Percentiles rank a stretch among this genome's conserved stretches.
These are phyloP conservation scores for Aegilops sharonensis DNA, from an alignment of 176 grass and related monocot genomes.

Conservation along the genomic window DNA sequence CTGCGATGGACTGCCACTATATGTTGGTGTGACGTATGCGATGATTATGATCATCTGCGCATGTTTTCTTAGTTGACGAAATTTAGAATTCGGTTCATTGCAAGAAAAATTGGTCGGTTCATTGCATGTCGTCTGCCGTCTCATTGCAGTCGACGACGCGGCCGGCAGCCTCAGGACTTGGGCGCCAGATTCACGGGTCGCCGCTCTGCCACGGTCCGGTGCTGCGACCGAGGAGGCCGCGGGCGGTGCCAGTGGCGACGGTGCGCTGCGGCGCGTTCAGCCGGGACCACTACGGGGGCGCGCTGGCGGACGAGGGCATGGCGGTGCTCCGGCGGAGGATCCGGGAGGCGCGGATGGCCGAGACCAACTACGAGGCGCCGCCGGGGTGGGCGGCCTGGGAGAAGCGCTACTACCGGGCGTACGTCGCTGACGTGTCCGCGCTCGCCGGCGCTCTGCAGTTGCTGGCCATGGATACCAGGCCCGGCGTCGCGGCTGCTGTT, in stretches of 20 bases:
- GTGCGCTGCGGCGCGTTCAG: background rate
- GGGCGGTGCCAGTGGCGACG: background rate
- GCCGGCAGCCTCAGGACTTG: background rate
- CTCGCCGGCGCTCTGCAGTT: conserved; percentile 55
- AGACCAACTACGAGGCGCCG: conserved; percentile 61
- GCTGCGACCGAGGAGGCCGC: background rate
- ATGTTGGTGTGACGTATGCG: no score
- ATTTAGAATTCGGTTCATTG: no score
- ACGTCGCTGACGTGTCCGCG: conserved; percentile 49
- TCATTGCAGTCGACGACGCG: background rate
- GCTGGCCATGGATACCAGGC: conserved; percentile 50
- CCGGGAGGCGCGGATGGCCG: conserved; percentile 53
- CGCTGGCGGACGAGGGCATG: conserved; percentile 63
- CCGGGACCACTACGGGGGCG: conserved; percentile 28
- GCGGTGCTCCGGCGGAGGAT: conserved; percentile 61
- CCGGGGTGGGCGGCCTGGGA: conserved; percentile 68
- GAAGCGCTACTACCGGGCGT: conserved; percentile 63
- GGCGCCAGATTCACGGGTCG: background rate
- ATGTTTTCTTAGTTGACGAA: no score
- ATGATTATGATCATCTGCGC: no score
- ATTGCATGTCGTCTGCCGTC: conserved; percentile 18
- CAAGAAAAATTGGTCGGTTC: no score
- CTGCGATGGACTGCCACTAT: no score
- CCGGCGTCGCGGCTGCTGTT: conserved; percentile 38
- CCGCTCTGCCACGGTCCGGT: background rate